Evolutionary conservation across 495 filamentous ascomycete genomes (phyloP), one percentile per base, ranked within the genome.

Genomic region (Clohesyomyces aquaticus): DNA sequence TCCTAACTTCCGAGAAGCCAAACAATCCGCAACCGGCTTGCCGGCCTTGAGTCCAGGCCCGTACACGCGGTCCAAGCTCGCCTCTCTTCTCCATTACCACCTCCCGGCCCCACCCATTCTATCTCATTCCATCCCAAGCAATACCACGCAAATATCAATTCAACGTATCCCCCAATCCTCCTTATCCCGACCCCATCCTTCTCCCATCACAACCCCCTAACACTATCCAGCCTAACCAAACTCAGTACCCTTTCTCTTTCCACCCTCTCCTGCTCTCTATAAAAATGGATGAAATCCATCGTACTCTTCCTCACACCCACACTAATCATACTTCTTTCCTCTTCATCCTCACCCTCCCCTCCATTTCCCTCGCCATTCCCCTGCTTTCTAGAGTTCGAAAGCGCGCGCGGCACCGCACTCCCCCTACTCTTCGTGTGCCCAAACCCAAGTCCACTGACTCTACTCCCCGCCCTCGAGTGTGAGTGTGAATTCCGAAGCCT

Each of bases 231-330:
- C 45, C 51, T 46, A 26, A 32, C 45, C 28, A 71, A 42, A 21
- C 43, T 49, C 59, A 67, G 54, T 26, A 65, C 64, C 28, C 53
- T 59, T 57, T 68, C 68, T 46, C 65, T 42, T 42, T 71, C 68
- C 42, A 16, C 26, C 22, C 18, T 26, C 51, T 65, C 61, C 57
- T 59, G 61, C 45, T 71, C 60, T 35, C 28, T 19, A 47, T 61
- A 62, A 49, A 53, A 10, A 14, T 26, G 41, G 8, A 62, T 29
- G 26, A 71, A 53, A 48, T 71, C 68, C 50, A 61, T 49, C 29
- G 68, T 71, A 55, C 65, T 68, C 16, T 28, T 38, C 23, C 68
- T 45, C 25, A 71, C 55, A 46, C 61, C 66, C 22, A 56, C 55
- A 46, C 61, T 68, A 23, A 56, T 47, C 0, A 63, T 58, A 38